Conservation (phyloP, 257 asterid genomes). For the Capsicum pubescens region DNA sequence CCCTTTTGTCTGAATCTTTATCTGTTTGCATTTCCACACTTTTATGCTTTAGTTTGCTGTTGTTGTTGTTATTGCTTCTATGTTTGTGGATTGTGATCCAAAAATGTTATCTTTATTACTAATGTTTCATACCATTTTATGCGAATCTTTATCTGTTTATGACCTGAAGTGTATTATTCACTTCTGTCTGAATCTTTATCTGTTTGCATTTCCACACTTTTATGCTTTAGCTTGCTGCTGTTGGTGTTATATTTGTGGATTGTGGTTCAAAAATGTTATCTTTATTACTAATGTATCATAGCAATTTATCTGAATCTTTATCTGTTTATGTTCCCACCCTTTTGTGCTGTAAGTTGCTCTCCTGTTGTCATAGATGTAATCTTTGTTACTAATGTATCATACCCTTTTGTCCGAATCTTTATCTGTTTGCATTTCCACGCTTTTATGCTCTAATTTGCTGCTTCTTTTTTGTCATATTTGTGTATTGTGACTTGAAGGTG, state of each 20-base stretch:
- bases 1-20: neutral
- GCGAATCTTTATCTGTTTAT: neutral
- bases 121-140: no score
- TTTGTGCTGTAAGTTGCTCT: no score
- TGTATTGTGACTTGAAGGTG: no score
- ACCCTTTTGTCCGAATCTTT: neutral
- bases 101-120: no score
- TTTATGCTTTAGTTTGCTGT: neutral
- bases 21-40: neutral
- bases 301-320: no score
- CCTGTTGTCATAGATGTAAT: no score
- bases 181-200: neutral
- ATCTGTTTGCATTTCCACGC: neutral
- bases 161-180: no score
- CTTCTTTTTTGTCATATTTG: no score
- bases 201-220: neutral
- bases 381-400: no score
- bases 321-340: no score
- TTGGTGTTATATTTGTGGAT: neutral
- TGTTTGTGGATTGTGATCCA: no score
- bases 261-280: neutral
- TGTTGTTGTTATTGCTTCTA: no score
- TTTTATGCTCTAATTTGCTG: constrained; percentile 10
- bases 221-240: neutral
- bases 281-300: neutral